Conservation (phyloP, 306 rosid genomes). For the Astragalus membranaceus region DNA sequence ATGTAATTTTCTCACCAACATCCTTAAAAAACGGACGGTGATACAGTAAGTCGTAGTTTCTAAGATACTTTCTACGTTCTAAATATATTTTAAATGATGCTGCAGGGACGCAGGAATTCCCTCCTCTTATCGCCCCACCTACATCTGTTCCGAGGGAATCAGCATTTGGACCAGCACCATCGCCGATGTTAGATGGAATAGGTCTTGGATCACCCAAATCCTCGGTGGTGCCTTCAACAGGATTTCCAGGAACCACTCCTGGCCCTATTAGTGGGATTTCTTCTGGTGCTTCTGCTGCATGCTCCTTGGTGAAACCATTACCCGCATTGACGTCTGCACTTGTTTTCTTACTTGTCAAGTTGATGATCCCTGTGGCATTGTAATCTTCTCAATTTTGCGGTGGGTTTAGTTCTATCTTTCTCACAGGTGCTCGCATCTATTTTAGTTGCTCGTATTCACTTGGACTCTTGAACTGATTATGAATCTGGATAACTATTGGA, state of each 20-base stretch:
- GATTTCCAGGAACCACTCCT: slow-evolving; percentile 56
- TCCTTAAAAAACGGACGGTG: not conserved
- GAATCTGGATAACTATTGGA: slow-evolving; percentile 28
- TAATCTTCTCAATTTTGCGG: slow-evolving; percentile 35
- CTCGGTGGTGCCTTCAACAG: slow-evolving; percentile 46
- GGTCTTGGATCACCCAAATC: slow-evolving; percentile 42
- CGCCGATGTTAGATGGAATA: slow-evolving; percentile 49
- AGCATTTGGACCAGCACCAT: slow-evolving; percentile 59
- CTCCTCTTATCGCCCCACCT: slow-evolving; percentile 79
- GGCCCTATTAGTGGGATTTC: slow-evolving; percentile 55
- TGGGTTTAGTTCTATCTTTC: slow-evolving; percentile 20
- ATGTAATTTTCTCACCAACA: not conserved
- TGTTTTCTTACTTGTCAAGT: slow-evolving; percentile 36
- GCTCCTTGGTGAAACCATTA: slow-evolving; percentile 49
- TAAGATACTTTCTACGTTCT: slow-evolving; percentile 6
- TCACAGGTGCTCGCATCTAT: slow-evolving; percentile 17
- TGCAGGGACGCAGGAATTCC: slow-evolving; percentile 74
- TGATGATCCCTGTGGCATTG: slow-evolving; percentile 34
- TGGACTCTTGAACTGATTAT: slow-evolving; percentile 32
- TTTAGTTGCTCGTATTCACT: slow-evolving; percentile 30
- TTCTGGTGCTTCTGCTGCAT: slow-evolving; percentile 56
- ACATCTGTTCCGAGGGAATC: slow-evolving; percentile 46
- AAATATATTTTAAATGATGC: slow-evolving; percentile 10
- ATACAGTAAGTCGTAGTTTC: not conserved
- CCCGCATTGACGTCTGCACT: slow-evolving; percentile 33